Conservation (phyloP, 495 filamentous ascomycete genomes). For the Cercophora newfieldiana region DNA sequence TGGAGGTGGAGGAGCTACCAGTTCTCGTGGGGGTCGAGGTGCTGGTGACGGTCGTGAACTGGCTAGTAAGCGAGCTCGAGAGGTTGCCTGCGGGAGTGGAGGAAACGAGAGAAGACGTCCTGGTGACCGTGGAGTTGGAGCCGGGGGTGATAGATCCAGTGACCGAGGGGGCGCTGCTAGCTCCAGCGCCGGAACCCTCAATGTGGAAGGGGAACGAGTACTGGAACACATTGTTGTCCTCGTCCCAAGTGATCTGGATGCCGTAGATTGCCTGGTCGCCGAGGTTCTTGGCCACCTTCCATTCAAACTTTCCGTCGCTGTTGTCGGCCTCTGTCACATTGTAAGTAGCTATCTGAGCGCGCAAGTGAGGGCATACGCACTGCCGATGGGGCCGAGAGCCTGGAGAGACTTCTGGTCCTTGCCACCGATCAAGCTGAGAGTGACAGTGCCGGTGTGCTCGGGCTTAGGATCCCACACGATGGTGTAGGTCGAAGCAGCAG, state of each 20-base stretch:
- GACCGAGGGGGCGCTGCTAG: conserved; percentile 9
- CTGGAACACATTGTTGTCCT: conserved; percentile 44
- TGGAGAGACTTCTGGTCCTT: conserved; percentile 27
- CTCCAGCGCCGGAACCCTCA: conserved; percentile 26
- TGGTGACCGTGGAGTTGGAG: conserved; percentile 10
- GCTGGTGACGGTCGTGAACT: conserved; percentile 10
- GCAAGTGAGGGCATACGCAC: conserved; percentile 34
- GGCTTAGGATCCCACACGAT: conserved; percentile 32
- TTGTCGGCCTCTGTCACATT: conserved; percentile 34
- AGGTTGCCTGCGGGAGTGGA: conserved; percentile 17
- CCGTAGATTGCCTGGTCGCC: conserved; percentile 45
- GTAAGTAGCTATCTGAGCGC: conserved; percentile 18
- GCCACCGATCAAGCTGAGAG: conserved; percentile 46
- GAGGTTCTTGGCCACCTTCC: conserved; percentile 41
- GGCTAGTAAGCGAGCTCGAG: conserved; percentile 3
- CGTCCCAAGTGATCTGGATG: conserved; percentile 41
- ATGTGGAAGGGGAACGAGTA: conserved; percentile 53
- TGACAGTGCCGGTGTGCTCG: conserved; percentile 35
- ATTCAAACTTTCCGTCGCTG: conserved; percentile 32
- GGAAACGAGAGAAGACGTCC: conserved; percentile 17
- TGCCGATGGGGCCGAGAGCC: conserved; percentile 34
- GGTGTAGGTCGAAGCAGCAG: conserved; percentile 41
- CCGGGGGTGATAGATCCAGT: conserved; percentile 11
- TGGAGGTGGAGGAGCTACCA: conserved; percentile 1
- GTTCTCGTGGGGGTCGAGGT: background rate